A percentile compares a stretch with the other conserved stretches of the same genome.
Conservation (phyloP, 129 eudicot species). For the Rutidosis leptorrhynchoides region DNA sequence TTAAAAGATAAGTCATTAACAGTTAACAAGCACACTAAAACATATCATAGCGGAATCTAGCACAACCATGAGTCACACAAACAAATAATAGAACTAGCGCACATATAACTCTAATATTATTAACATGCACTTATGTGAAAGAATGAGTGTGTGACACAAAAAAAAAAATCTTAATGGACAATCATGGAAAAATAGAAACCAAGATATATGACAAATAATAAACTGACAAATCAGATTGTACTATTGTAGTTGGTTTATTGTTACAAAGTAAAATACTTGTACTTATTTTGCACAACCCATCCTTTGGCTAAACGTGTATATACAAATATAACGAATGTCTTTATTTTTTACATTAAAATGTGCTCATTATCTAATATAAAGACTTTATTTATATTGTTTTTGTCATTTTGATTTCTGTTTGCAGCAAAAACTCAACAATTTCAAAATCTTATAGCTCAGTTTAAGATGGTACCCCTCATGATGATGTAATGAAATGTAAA, state of each 20-base stretch:
- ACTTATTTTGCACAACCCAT: neutral
- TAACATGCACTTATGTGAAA: neutral
- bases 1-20: neutral
- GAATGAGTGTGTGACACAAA: neutral
- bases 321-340: slow-evolving; percentile 17
- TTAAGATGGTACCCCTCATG: slow-evolving; percentile 28
- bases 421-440: slow-evolving; percentile 13
- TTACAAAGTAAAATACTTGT: neutral
- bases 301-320: neutral
- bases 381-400: neutral
- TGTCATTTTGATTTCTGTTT: slow-evolving; percentile 9
- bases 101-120: neutral
- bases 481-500: slow-evolving; percentile 18
- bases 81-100: neutral
- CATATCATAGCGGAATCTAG: neutral
- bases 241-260: neutral
- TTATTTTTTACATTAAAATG: neutral
- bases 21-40: neutral
- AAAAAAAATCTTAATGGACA: neutral
- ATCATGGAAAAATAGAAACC: slow-evolving; percentile 2
- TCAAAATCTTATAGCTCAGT: slow-evolving; percentile 6
- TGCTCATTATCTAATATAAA: neutral
- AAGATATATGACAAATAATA: neutral
- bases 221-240: neutral
- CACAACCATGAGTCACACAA: neutral